Percentiles rank a stretch among this genome's conserved stretches.
Conservation (phyloP, 768 basidiomycete species). For the Phylloporus rhodoxanthus region DNA sequence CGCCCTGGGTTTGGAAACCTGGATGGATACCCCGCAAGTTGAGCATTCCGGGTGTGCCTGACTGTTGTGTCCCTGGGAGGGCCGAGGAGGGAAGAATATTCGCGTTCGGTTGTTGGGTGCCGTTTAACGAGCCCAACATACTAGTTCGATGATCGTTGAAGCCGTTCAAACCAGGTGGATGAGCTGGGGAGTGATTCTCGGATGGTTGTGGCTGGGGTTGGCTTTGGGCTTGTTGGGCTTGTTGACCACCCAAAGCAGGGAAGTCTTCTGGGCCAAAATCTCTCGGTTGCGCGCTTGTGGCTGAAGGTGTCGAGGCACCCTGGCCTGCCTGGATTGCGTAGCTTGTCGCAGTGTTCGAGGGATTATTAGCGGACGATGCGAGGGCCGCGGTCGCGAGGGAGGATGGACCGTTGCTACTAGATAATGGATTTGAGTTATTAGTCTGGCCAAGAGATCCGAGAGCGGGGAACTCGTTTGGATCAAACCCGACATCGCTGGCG, state of each 20-base stretch:
- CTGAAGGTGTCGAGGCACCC: constrained; percentile 27
- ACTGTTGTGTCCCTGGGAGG: constrained; percentile 42
- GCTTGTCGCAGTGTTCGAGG: constrained; percentile 45
- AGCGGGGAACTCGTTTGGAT: constrained; percentile 86
- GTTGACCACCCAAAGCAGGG: constrained; percentile 73
- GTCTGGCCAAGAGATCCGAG: constrained; percentile 60
- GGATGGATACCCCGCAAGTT: constrained; percentile 41
- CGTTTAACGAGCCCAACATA: constrained; percentile 46
- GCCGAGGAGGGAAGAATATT: constrained; percentile 18
- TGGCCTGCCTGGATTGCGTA: constrained; percentile 79
- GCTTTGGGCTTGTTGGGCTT: constrained; percentile 31
- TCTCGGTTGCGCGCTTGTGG: constrained; percentile 14
- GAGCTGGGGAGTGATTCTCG: constrained; percentile 34
- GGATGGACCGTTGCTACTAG: constrained; percentile 31
- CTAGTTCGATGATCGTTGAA: constrained; percentile 52
- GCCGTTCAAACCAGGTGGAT: constrained; percentile 77
- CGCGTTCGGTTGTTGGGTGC: constrained; percentile 20
- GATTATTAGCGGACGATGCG: constrained; percentile 26
- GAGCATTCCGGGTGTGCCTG: constrained; percentile 61
- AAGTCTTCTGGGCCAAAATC: constrained; percentile 84
- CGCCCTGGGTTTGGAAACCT: constrained; percentile 51
- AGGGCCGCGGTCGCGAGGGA: constrained; percentile 21
- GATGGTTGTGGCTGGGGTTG: constrained; percentile 28
- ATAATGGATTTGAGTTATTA: constrained; percentile 34
- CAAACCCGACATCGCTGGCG: constrained; percentile 69